Conservation (phyloP, 208 protist genomes). For the Wallacemonas collosoma region DNA sequence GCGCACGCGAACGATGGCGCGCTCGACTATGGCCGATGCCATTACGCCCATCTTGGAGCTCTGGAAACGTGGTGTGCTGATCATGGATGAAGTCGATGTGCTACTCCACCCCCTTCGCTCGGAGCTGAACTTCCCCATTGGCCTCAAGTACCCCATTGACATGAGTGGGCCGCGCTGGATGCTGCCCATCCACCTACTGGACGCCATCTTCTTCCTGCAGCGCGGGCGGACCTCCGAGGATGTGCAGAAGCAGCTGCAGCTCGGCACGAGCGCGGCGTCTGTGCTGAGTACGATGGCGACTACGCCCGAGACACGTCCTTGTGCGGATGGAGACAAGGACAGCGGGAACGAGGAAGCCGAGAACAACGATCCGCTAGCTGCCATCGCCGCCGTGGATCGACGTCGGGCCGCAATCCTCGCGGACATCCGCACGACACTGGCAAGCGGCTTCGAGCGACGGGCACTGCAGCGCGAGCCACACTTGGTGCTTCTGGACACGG, state of each 20-base stretch:
- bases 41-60: conserved; percentile 83
- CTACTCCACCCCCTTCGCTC: conserved; percentile 95
- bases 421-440: conserved; percentile 49
- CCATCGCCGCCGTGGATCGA: not conserved
- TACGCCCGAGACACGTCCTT: too few relatives aligned
- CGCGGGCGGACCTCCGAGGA: conserved; percentile 43
- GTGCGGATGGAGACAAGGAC: not conserved
- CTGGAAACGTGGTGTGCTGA: conserved; percentile 85
- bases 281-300: too few relatives aligned
- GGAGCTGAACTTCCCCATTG: conserved; percentile 97
- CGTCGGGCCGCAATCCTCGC: conserved; percentile 19
- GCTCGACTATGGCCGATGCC: conserved; percentile 65
- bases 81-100: conserved; percentile 96
- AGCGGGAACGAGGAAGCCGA: conserved; percentile 14
- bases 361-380: conserved; percentile 6
- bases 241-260: conserved; percentile 31
- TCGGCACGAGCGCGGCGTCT: not conserved
- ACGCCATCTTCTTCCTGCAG: conserved; percentile 86
- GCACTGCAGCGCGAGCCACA: conserved; percentile 90
- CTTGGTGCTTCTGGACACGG: conserved; percentile 87
- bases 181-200: conserved; percentile 93
- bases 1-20: conserved; percentile 41
- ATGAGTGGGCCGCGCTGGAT: conserved; percentile 89
- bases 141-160: conserved; percentile 90
- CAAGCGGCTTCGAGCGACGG: conserved; percentile 56